Conservation (phyloP, 1,284 basidiomycete species). For the Stygiomarasmius scandens region DNA sequence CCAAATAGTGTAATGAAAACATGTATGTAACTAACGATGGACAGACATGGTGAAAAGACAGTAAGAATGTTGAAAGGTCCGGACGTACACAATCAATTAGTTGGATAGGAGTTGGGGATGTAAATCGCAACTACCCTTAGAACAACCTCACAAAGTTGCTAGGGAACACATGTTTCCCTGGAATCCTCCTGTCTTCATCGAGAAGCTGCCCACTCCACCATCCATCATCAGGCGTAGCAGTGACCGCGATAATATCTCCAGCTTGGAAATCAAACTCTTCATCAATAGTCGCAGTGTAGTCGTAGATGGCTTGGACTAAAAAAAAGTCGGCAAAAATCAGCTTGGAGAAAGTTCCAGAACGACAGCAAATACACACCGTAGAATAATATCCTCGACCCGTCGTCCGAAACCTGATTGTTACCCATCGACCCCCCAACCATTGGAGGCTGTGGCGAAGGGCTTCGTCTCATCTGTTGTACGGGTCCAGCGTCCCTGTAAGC, state of each 20-base stretch:
- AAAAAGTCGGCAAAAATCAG: slow-evolving; percentile 73
- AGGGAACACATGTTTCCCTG: slow-evolving; percentile 86
- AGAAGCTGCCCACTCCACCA: slow-evolving; percentile 72
- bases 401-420: slow-evolving; percentile 7
- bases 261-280: slow-evolving; percentile 93
- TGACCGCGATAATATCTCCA: slow-evolving; percentile 93
- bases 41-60: too few species aligned
- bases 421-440: slow-evolving; percentile 60
- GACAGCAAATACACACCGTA: slow-evolving; percentile 6
- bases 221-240: slow-evolving; percentile 75
- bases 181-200: slow-evolving; percentile 80
- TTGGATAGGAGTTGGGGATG: background rate
- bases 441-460: slow-evolving; percentile 77
- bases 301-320: slow-evolving; percentile 12
- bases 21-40: too few species aligned
- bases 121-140: slow-evolving; percentile 29
- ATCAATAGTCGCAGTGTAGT: slow-evolving; percentile 81
- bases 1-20: too few species aligned
- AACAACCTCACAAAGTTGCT: slow-evolving; percentile 88
- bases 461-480: slow-evolving; percentile 89
- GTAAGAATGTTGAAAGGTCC: too few species aligned
- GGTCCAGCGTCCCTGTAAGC: slow-evolving; percentile 20
- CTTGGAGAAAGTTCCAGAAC: slow-evolving; percentile 65
- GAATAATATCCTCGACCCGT: slow-evolving; percentile 11
- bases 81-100: too few species aligned